phyloP scores from a whole-genome alignment of 306 rosid species.

The Rosa multiflora region DNA sequence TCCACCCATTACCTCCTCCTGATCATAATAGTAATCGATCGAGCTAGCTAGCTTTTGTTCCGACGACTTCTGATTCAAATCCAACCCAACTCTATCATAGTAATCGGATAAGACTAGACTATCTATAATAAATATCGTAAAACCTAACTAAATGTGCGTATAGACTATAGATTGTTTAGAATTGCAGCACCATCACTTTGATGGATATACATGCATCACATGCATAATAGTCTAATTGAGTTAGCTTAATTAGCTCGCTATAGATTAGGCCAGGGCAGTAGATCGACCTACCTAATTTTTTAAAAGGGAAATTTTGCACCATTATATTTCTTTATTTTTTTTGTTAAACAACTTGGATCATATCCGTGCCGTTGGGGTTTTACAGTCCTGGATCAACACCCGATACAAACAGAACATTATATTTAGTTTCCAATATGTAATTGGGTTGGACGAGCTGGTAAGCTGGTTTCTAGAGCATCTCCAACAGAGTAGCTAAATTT shows the following conservation, averaged over 20 bases:
- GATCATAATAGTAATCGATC: neutral
- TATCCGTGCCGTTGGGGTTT: neutral
- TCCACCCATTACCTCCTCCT: neutral
- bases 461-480: conserved; percentile 42
- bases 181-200: neutral
- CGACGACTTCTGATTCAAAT: neutral
- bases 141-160: neutral
- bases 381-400: neutral
- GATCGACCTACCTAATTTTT: neutral
- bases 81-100: neutral
- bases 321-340: neutral
- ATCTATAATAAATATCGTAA: neutral
- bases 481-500: too few relatives aligned
- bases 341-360: neutral
- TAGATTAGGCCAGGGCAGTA: neutral
- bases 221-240: neutral
- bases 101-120: neutral
- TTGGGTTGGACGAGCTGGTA: conserved; percentile 42
- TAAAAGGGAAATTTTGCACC: neutral
- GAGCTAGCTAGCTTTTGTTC: neutral
- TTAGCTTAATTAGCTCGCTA: neutral
- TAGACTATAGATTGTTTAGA: neutral
- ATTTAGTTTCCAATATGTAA: neutral
- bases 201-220: neutral
- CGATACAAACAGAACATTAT: neutral